Conservation (phyloP, 352 stramenopile species). For the Phytophthora pini region DNA sequence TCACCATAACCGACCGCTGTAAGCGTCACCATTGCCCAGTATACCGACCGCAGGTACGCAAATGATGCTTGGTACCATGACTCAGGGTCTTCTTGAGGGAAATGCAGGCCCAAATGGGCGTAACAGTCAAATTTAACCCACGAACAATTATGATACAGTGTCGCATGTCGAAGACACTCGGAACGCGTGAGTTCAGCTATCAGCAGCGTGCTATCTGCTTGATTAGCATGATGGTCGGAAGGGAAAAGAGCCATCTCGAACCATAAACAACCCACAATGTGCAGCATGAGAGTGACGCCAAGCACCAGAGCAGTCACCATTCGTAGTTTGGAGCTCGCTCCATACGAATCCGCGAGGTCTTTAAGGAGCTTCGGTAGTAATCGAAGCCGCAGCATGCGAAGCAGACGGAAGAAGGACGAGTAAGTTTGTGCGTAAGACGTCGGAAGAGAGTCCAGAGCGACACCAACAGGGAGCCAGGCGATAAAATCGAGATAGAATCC, state of each 20-base stretch:
- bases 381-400: constrained; percentile 54
- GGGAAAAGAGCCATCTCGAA: constrained; percentile 54
- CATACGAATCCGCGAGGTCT: constrained; percentile 58
- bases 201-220: neutral
- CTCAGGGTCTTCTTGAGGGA: constrained; percentile 29
- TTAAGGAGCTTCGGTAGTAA: constrained; percentile 44
- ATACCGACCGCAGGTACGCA: constrained; percentile 70
- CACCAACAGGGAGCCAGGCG: constrained; percentile 47
- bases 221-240: neutral
- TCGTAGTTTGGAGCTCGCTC: constrained; percentile 60
- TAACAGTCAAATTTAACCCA: constrained; percentile 77
- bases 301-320: constrained; percentile 50
- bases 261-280: constrained; percentile 64
- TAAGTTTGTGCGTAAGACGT: constrained; percentile 26
- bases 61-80: constrained; percentile 61
- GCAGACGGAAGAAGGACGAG: constrained; percentile 51
- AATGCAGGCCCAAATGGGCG: constrained; percentile 49
- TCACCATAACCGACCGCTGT: constrained; percentile 74
- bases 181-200: constrained; percentile 36
- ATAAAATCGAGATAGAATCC: constrained; percentile 63
- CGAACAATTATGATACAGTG: constrained; percentile 62
- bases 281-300: constrained; percentile 56
- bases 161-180: constrained; percentile 50
- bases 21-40: constrained; percentile 73
- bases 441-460: constrained; percentile 49